Evolutionary conservation across 1,284 basidiomycete genomes (phyloP).

Genomic region (Sporisorium reilianum): DNA sequence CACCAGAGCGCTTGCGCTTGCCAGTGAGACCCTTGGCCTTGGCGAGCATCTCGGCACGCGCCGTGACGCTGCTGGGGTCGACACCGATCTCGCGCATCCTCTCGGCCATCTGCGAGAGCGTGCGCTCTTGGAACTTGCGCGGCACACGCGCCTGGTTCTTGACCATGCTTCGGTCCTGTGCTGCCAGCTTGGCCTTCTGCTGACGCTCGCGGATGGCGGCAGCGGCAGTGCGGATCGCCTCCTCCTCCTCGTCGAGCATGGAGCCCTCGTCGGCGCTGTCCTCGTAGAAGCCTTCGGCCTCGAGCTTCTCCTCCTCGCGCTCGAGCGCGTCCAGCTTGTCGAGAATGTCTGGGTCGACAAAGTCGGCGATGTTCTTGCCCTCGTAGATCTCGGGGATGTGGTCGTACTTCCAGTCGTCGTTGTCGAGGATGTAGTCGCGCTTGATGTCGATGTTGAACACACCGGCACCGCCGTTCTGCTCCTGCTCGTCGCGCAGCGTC

Average conservation of each 20-base stretch:
- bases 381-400: constrained; percentile 95
- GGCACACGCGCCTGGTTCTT: constrained; percentile 91
- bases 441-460: constrained; percentile 68
- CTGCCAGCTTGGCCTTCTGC: constrained; percentile 78
- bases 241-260: constrained; percentile 90
- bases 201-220: constrained; percentile 77
- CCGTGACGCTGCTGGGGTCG: constrained; percentile 88
- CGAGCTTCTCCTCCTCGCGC: constrained; percentile 92
- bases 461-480: constrained; percentile 67
- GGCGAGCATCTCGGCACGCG: constrained; percentile 84
- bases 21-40: constrained; percentile 78
- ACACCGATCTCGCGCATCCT: constrained; percentile 87
- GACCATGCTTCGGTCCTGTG: constrained; percentile 87
- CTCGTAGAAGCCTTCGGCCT: constrained; percentile 95
- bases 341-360: constrained; percentile 97
- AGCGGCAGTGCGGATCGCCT: constrained; percentile 79
- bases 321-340: constrained; percentile 97
- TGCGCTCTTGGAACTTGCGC: constrained; percentile 78
- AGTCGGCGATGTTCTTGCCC: constrained; percentile 99
- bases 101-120: constrained; percentile 85
- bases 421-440: constrained; percentile 88
- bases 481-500: constrained; percentile 67
- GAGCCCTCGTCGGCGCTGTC: constrained; percentile 81
- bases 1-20: constrained; percentile 75
- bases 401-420: constrained; percentile 96